Percentiles rank a stretch among this genome's conserved stretches.
Conservation (phyloP, 352 stramenopile species). For the Pythium myriotylum region DNA sequence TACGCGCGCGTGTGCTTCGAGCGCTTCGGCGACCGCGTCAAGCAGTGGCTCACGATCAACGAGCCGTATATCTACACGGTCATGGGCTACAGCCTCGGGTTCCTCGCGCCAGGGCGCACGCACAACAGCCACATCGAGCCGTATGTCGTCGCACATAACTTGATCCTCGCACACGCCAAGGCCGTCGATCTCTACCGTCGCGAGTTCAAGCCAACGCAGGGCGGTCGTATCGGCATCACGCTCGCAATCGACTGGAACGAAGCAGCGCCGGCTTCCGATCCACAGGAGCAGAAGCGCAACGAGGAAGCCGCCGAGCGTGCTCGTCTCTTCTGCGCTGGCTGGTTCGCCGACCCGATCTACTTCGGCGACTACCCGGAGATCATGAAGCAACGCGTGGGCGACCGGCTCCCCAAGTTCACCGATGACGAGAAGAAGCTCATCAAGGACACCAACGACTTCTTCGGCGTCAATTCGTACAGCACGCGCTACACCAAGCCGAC, state of each 20-base stretch:
- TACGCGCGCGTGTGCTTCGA: conserved; percentile 90
- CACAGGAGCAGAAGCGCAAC: conserved; percentile 53
- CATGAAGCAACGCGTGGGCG: conserved; percentile 83
- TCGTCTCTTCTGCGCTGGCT: conserved; percentile 88
- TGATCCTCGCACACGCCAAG: conserved; percentile 85
- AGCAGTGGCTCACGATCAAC: conserved; percentile 95
- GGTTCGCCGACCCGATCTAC: conserved; percentile 92
- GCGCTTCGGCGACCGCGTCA: conserved; percentile 89
- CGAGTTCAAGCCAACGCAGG: conserved; percentile 36
- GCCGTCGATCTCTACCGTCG: conserved; percentile 81
- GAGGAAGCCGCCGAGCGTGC: conserved; percentile 69
- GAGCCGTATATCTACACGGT: conserved; percentile 80
- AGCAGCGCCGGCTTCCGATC: conserved; percentile 50
- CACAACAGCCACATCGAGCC: conserved; percentile 29
- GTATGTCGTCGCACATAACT: conserved; percentile 77
- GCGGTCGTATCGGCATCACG: conserved; percentile 91
- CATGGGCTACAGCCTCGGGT: conserved; percentile 54
- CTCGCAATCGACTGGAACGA: conserved; percentile 91
- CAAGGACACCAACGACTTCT: background rate
- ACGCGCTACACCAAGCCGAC: background rate
- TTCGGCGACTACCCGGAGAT: conserved; percentile 34
- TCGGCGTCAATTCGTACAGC: conserved; percentile 2
- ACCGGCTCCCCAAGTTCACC: conserved; percentile 40
- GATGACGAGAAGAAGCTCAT: background rate
- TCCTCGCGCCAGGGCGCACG: conserved; percentile 71